Base-by-base conservation (phyloP, 2,329 filamentous ascomycete genomes). In the Aspergillus udagawae region DNA sequence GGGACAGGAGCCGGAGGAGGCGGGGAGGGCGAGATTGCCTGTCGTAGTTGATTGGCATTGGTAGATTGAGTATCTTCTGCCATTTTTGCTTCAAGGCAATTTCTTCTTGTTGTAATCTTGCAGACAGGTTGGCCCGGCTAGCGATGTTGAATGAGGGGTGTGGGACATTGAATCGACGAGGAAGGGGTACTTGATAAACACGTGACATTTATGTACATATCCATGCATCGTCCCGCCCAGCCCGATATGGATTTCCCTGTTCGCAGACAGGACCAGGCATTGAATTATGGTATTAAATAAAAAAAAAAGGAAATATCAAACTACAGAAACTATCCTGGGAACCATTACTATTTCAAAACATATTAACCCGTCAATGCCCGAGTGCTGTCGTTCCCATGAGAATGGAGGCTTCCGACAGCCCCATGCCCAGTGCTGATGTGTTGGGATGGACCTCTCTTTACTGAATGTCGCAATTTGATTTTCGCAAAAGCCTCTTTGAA, bases 1-100 rank as follows among this genome's bases (percentile, higher is more conserved):
- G 82, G 73, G 53, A 83, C 73, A 12, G 84, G 82, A 5, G 82
- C 79, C n/a, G 78, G 73, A 12, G 78, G 76, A 3, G 76, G 77
- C 10, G 82, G 83, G 32, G 82, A 84, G 3, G 81, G 79, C 12
- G 74, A 82, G 64, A 64, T 62, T 9, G 57, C 49, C 50, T 49
- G 57, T 58, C 55, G 60, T 52, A 49, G 52, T 42, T 52, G 51
- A 25, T 62, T 60, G 52, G 52, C 54, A 49, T 57, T 60, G 23
- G 52, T 54, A n/a, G 44, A 52, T 49, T 48, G 62, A 47, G 48
- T 49, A 4, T 59, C 54, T 61, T 63, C 62, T 49, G 64, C 53
- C 67, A 70, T 71, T 35, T 20, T 56, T 35, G 25, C 4, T 8
- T 54, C 42, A 54, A 29, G 27, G 10, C 42, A 32, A 66, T 32